These are phyloP conservation scores for Coniochaeta hoffmannii DNA, from an alignment of 2,329 filamentous ascomycete species.

Conservation along the genomic window DNA sequence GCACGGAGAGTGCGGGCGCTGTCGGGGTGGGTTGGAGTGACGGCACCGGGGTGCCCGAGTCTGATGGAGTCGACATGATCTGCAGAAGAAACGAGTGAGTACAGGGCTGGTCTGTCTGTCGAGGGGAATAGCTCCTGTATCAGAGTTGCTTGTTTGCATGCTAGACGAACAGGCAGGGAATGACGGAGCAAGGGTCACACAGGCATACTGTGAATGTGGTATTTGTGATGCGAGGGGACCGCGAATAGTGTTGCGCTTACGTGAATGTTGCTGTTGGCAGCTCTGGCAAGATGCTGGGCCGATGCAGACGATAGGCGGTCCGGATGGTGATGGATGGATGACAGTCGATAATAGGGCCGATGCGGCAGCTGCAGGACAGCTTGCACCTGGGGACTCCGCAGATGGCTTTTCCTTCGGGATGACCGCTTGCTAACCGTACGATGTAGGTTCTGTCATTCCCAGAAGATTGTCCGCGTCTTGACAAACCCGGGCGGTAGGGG, in stretches of 20 bases:
- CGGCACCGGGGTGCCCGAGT: slow-evolving; percentile 5
- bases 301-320: slow-evolving; percentile 3
- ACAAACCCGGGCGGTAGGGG: not conserved
- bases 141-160: not conserved
- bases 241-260: not conserved
- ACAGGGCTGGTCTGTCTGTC: not conserved
- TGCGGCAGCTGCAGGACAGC: not conserved
- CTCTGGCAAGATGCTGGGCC: not conserved
- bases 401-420: not conserved
- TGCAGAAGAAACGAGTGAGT: slow-evolving; percentile 1
- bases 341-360: not conserved
- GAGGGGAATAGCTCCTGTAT: not conserved
- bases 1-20: slow-evolving; percentile 26
- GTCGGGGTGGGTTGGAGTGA: not conserved
- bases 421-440: not conserved
- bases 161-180: not conserved
- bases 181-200: not conserved
- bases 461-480: not conserved
- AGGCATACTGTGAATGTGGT: not conserved
- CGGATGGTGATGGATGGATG: slow-evolving; percentile 3
- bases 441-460: not conserved
- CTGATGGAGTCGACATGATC: slow-evolving; percentile 4
- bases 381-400: not conserved
- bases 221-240: not conserved
- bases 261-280: not conserved